Base-by-base conservation (phyloP, 2,329 filamentous ascomycete species). In the Aspergillus sp. region DNA sequence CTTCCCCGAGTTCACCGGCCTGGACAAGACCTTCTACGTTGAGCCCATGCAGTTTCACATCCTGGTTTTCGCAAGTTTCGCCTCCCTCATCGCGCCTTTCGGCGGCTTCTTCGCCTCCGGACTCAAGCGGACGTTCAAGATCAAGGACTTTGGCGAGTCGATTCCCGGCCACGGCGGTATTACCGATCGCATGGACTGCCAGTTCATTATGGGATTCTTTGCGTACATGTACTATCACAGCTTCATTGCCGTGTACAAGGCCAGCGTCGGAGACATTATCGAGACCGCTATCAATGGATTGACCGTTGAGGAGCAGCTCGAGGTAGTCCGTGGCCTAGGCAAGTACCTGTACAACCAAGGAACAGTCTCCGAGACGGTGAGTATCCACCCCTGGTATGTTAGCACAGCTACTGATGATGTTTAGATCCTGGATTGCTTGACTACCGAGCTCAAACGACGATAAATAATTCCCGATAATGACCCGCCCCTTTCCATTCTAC, bases 191-290 rank as follows among this genome's bases (percentile, higher is more conserved):
- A 98, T 99, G 94, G 95, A 99, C 74, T 99, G 95, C 76, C 95
- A 99, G 74, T 99, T 99, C 80, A 98, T 98, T 81, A 99, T 99
- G 95, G 95, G 95, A 9, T 95, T 96, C 78, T 98, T 99, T 71
- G 87, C 94, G 16, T 98, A 92, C 81, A 93, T 99, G 85, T 99
- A 99, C 80, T 99, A 96, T 79, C 93, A 97, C 76, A 95, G 90
- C 71, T 99, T 99, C 76, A 94, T 99, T 71, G 93, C 93, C 4
- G 84, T 92, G 6, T 87, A 96, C 82, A 92, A 94, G 76, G 87
- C 90, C 45, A 92, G 84, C 58, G 88, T 96, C 20, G 95, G 94
- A 20, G 87, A 87, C 56, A 90, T 99, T 39, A 90, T 99, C 67
- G 94, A 99, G 80, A 86, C 87, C 12, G 94, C 91, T 54, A 96